Conservation (phyloP, 441 rosid genomes). For the Macaranga tanarius region DNA sequence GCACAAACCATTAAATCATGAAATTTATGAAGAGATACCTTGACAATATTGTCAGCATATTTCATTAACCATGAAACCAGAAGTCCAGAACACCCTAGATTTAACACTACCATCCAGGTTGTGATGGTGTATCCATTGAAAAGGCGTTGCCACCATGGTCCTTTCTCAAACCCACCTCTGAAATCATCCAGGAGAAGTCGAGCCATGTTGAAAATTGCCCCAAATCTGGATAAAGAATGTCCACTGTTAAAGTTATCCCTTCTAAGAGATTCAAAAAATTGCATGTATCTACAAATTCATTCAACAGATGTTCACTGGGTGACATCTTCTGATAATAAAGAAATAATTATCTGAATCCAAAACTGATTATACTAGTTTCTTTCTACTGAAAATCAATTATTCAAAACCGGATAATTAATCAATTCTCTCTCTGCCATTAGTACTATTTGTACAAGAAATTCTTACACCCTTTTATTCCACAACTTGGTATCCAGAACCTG, state of each 20-base stretch:
- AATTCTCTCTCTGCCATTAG: too few relatives aligned
- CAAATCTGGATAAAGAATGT: slow-evolving; percentile 51
- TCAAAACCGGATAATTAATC: too few relatives aligned
- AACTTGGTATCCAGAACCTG: neutral
- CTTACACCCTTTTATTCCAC: slow-evolving; percentile 11
- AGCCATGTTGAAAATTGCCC: slow-evolving; percentile 83
- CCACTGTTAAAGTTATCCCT: too few relatives aligned
- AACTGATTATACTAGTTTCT: too few relatives aligned
- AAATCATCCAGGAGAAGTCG: slow-evolving; percentile 84
- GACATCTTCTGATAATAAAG: too few relatives aligned
- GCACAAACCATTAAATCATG: neutral
- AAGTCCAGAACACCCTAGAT: slow-evolving; percentile 78
- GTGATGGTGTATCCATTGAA: slow-evolving; percentile 70
- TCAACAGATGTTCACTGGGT: too few relatives aligned
- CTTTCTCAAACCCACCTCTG: slow-evolving; percentile 77
- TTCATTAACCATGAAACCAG: slow-evolving; percentile 88
- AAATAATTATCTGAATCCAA: too few relatives aligned
- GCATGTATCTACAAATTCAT: too few relatives aligned
- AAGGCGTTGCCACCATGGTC: slow-evolving; percentile 90
- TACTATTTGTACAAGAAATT: too few relatives aligned
- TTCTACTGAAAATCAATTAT: too few relatives aligned
- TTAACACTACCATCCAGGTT: slow-evolving; percentile 89
- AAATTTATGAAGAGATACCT: slow-evolving; percentile 39
- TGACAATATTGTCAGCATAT: slow-evolving; percentile 83
- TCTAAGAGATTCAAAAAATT: neutral